phyloP scores from a whole-genome alignment of 2,329 filamentous ascomycete species.

The Sarocladiaceae sp. region DNA sequence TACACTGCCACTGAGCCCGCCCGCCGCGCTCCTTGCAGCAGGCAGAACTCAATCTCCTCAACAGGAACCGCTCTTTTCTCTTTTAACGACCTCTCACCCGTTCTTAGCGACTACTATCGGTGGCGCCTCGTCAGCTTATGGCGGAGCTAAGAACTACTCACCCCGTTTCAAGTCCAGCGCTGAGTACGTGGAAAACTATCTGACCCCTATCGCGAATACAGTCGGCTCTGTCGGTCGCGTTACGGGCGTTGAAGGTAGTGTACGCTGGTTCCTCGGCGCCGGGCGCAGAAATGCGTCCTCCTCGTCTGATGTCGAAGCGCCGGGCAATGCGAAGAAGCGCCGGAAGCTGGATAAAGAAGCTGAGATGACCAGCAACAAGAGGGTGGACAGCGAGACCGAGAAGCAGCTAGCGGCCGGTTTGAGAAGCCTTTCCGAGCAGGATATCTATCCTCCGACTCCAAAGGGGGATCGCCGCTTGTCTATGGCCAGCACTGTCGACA shows the following conservation, averaged over 20 bases:
- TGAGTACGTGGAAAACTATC: constrained; percentile 83
- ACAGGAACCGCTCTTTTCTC: constrained; percentile 74
- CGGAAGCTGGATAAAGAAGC: constrained; percentile 46
- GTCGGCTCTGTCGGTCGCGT: constrained; percentile 76
- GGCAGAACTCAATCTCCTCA: constrained; percentile 37
- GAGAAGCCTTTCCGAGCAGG: constrained; percentile 13
- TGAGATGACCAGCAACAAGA: constrained; percentile 22
- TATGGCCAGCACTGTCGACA: constrained; percentile 63
- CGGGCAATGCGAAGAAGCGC: constrained; percentile 47
- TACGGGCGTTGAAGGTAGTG: constrained; percentile 80
- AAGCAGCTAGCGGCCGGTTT: constrained; percentile 16
- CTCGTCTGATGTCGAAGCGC: constrained; percentile 40
- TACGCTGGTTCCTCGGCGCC: constrained; percentile 74
- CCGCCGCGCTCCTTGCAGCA: constrained; percentile 10
- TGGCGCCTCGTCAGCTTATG: constrained; percentile 78
- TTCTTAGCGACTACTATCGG: constrained; percentile 80
- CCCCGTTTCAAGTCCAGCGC: constrained; percentile 84
- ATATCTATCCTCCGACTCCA: constrained; percentile 21
- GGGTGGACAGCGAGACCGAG: constrained; percentile 21
- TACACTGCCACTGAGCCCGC: constrained; percentile 31
- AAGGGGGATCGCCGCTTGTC: constrained; percentile 46
- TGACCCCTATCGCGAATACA: constrained; percentile 80
- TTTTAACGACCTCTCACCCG: constrained; percentile 84
- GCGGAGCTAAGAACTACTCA: constrained; percentile 82
- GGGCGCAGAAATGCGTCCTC: constrained; percentile 44